Base-by-base conservation (phyloP, 345 rosid species). In the Excoecaria cochinchinensis region DNA sequence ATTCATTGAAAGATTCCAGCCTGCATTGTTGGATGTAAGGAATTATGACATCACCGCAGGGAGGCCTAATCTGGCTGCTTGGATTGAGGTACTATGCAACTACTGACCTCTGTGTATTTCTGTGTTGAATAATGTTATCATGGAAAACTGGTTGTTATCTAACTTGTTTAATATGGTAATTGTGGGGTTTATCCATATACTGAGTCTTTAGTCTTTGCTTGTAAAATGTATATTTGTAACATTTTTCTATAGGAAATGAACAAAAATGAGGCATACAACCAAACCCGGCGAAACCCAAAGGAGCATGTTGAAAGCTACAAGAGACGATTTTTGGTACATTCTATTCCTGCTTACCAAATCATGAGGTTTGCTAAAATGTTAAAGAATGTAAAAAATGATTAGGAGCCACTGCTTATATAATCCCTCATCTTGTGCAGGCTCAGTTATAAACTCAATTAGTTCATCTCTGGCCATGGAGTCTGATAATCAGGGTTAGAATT, bases 1-100 rank as follows among this genome's bases (percentile, higher is more conserved):
- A 17, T 78, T 78, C 65, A 78, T 78, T 17, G 81, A 78, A 50
- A 78, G 81, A 74, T 78, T 66, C 69, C 65, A 51, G 48, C 81
- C 81, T 21, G 50, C 57, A 15, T 73, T 69, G 57, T 48, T 60
- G 62, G 81, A 72, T 6, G n/a, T 69, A 25, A 68, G 66, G 46
- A 38, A 78, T 5, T 73, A 73, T 40, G 74, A 74, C 52, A 50
- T 78, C 21, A 68, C 74, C 58, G 52, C 46, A 1, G 77, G 74
- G 59, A 68, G 77, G 70, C 81, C 81, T 50, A 73, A 78, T 61
- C 62, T 78, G 24, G 70, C 74, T 52, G 16, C 63, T 67, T 78
- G 77, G 81, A 78, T 78, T 60, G 58, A 67, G 81, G 81, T 78
- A 78, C 25, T 56, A 40, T 17, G 15, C 36, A 55, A 55, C 16